These are phyloP conservation scores for Trametes cinnabarina DNA, from an alignment of 768 basidiomycete species.

Conservation along the genomic window DNA sequence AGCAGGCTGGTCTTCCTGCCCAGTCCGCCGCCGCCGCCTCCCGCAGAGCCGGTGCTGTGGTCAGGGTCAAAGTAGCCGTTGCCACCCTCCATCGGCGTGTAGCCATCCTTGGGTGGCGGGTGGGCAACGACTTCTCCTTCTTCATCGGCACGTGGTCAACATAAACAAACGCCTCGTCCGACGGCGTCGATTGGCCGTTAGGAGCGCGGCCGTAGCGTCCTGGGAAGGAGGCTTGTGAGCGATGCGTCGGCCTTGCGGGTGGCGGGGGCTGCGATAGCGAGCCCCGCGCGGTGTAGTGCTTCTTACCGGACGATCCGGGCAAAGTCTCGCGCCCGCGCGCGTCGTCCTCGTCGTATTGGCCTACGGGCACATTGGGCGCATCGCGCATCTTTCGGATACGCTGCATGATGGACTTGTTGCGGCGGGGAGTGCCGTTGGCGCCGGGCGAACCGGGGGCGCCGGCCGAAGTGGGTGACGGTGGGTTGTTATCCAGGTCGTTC, in stretches of 20 bases:
- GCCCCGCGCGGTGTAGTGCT: conserved; percentile 20
- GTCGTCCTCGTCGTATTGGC: conserved; percentile 39
- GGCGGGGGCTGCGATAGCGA: conserved; percentile 2
- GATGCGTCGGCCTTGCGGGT: conserved; percentile 58
- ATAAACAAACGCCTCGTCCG: conserved; percentile 61
- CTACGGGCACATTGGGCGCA: conserved; percentile 77
- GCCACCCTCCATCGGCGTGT: conserved; percentile 31
- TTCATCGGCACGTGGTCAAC: conserved; percentile 44
- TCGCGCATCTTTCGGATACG: conserved; percentile 89
- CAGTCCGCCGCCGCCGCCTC: conserved; percentile 38
- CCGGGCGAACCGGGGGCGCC: conserved; percentile 42
- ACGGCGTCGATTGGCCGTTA: conserved; percentile 32
- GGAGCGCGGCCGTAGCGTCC: conserved; percentile 59
- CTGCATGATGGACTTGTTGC: conserved; percentile 82
- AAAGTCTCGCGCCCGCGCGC: conserved; percentile 40
- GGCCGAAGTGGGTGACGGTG: conserved; percentile 37
- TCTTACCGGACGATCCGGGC: conserved; percentile 43
- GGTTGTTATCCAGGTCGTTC: conserved; percentile 32
- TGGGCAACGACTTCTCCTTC: conserved; percentile 55
- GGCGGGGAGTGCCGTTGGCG: conserved; percentile 47
- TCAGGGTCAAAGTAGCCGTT: conserved; percentile 52
- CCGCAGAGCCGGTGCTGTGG: conserved; percentile 27
- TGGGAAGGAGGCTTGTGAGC: conserved; percentile 71
- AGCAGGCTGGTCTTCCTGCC: conserved; percentile 76
- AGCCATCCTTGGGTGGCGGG: conserved; percentile 35